Percentiles rank a stretch among this genome's conserved stretches.
phyloP scores from a whole-genome alignment of 495 filamentous ascomycete species.

The Penicillium roqueforti region DNA sequence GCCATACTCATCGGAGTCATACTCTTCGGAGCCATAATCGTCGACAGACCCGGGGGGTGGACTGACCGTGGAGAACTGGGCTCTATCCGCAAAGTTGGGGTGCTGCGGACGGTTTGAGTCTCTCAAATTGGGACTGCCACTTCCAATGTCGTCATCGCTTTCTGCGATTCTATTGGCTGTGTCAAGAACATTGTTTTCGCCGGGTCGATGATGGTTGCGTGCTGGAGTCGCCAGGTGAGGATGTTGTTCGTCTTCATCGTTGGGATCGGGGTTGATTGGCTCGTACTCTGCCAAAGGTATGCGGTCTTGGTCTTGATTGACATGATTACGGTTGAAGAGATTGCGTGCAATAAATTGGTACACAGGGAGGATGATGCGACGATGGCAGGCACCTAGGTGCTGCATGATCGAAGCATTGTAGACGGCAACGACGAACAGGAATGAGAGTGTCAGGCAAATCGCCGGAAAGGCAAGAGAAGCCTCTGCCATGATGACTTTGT shows the following conservation, averaged over 20 bases:
- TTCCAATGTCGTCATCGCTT: neutral
- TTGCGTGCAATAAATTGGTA: neutral
- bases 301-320: neutral
- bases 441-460: constrained; percentile 16
- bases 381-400: neutral
- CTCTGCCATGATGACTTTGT: constrained; percentile 1
- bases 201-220: neutral
- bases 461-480: constrained; percentile 15
- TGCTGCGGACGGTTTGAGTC: neutral
- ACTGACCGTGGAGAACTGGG: too few relatives aligned
- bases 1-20: neutral
- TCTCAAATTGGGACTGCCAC: too few relatives aligned
- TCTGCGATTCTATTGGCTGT: neutral
- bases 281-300: neutral
- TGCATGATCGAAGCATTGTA: constrained; percentile 4
- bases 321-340: neutral
- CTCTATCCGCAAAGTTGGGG: neutral
- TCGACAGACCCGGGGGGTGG: too few relatives aligned
- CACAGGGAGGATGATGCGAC: neutral
- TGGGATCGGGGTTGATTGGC: neutral
- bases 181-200: neutral
- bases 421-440: constrained; percentile 15
- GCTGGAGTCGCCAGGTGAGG: too few relatives aligned
- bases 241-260: neutral
- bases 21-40: too few relatives aligned